Percentiles rank a stretch among this genome's conserved stretches.
Conservation (phyloP, 2,329 filamentous ascomycete genomes). For the Davidsoniella neocaledoniae region DNA sequence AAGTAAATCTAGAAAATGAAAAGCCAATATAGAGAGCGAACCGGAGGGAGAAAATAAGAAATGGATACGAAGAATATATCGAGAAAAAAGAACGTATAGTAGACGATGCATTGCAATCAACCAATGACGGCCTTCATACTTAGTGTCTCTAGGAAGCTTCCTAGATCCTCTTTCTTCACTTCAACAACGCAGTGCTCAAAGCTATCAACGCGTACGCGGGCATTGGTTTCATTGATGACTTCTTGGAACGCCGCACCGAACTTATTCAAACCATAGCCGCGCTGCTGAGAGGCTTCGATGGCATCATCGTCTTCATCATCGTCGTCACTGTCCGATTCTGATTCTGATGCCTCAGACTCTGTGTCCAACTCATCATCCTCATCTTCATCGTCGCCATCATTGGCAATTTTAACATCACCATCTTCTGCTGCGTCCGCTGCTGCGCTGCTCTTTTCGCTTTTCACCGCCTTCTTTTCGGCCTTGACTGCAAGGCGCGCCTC, state of each 20-base stretch:
- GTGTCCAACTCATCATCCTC: conserved; percentile 33
- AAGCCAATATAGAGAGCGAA: too few species aligned
- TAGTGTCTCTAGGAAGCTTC: conserved; percentile 75
- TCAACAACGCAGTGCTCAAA: conserved; percentile 97
- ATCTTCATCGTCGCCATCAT: conserved; percentile 28
- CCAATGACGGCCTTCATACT: conserved; percentile 78
- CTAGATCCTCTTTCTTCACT: conserved; percentile 89
- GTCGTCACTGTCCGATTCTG: conserved; percentile 21
- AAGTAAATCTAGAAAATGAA: too few species aligned
- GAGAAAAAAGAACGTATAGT: background rate
- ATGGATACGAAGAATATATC: background rate
- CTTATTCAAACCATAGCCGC: conserved; percentile 63
- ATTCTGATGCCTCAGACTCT: conserved; percentile 20
- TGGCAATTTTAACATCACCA: conserved; percentile 17
- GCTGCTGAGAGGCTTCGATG: conserved; percentile 34
- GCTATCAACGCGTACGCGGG: conserved; percentile 79
- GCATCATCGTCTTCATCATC: conserved; percentile 36
- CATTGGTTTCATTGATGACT: conserved; percentile 79
- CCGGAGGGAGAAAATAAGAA: background rate
- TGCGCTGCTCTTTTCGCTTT: conserved; percentile 8
- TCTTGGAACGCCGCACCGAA: conserved; percentile 95
- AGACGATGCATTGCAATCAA: conserved; percentile 17
- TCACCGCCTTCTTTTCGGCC: conserved; percentile 6
- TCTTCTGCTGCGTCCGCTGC: background rate
- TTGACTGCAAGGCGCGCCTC: conserved; percentile 14